Percentiles rank a stretch among this genome's conserved stretches.
Evolutionary conservation across 2,329 filamentous ascomycete genomes (phyloP).

Genomic region (Arthroderma sp.): DNA sequence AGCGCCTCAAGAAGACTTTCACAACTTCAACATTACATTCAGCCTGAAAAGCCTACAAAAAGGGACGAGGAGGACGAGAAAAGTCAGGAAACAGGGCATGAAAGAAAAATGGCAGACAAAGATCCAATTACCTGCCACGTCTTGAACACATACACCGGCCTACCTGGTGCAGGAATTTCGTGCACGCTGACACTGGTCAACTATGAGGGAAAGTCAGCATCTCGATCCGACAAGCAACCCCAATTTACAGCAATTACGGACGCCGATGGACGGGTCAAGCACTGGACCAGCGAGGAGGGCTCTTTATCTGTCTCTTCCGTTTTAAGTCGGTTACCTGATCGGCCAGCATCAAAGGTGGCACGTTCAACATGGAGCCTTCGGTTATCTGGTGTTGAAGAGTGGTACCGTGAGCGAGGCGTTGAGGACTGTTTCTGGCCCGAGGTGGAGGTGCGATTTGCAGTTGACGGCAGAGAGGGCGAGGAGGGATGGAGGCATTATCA

Average conservation of each 20-base stretch:
- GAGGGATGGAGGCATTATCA: slow-evolving; percentile 40
- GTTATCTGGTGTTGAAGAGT: slow-evolving; percentile 34
- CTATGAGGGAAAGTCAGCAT: slow-evolving; percentile 29
- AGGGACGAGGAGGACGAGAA: not conserved
- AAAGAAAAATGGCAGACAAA: slow-evolving; percentile 17
- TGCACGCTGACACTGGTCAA: slow-evolving; percentile 46
- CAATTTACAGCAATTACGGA: slow-evolving; percentile 33
- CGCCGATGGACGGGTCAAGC: slow-evolving; percentile 36
- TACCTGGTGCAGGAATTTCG: slow-evolving; percentile 35
- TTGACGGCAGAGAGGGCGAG: slow-evolving; percentile 32
- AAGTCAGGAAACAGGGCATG: not conserved
- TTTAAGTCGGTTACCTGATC: slow-evolving; percentile 6
- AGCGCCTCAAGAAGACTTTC: not conserved
- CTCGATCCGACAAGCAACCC: slow-evolving; percentile 14
- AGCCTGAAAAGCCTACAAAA: not conserved
- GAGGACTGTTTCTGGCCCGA: slow-evolving; percentile 41
- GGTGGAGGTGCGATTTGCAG: slow-evolving; percentile 40
- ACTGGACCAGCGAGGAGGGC: slow-evolving; percentile 25
- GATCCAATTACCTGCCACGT: slow-evolving; percentile 41
- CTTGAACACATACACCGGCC: slow-evolving; percentile 39
- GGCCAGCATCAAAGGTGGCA: slow-evolving; percentile 18
- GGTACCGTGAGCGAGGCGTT: slow-evolving; percentile 36
- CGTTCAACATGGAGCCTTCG: slow-evolving; percentile 37
- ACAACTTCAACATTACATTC: not conserved
- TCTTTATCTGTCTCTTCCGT: slow-evolving; percentile 15